phyloP scores from a whole-genome alignment of 805 yeast species.

The Kluyveromyces wickerhamii region DNA sequence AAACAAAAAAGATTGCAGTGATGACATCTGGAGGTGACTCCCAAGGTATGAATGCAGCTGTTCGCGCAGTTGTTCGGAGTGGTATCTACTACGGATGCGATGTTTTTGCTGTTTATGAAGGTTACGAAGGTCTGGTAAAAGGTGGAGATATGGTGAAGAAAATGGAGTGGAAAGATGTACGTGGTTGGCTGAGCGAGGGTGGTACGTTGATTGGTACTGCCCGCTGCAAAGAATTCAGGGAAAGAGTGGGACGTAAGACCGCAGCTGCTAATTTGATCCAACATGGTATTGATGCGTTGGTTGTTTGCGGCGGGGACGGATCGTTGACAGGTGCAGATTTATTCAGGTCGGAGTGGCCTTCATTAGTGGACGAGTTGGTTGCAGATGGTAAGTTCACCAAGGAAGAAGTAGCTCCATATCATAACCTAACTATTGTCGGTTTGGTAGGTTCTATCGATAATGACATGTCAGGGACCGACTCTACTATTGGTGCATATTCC shows the following conservation, averaged over 20 bases:
- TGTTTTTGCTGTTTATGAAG: conserved; percentile 86
- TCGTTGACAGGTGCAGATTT: conserved; percentile 96
- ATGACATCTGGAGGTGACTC: conserved; percentile 99
- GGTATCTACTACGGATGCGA: conserved; percentile 85
- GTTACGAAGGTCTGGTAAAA: conserved; percentile 84
- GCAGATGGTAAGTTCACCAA: conserved; percentile 46
- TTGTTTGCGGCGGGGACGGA: conserved; percentile 99
- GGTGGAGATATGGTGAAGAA: conserved; percentile 76
- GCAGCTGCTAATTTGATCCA: conserved; percentile 81
- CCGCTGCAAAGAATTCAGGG: conserved; percentile 76
- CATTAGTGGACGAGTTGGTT: conserved; percentile 65
- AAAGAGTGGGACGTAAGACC: conserved; percentile 72
- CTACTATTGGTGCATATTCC: conserved; percentile 94
- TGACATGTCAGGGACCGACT: conserved; percentile 95
- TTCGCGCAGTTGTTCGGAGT: conserved; percentile 89
- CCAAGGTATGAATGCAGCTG: conserved; percentile 97
- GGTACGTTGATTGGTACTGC: conserved; percentile 98
- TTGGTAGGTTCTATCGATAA: conserved; percentile 95
- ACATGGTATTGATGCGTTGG: conserved; percentile 87
- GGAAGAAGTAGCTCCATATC: conserved; percentile 53
- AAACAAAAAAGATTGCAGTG: conserved; percentile 58
- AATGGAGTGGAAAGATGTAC: conserved; percentile 89
- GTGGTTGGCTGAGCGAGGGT: conserved; percentile 88
- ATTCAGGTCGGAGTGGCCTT: conserved; percentile 93
- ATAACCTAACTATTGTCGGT: conserved; percentile 80